phyloP scores from a whole-genome alignment of 2,329 filamentous ascomycete species.

The Aspergillus tamarii region DNA sequence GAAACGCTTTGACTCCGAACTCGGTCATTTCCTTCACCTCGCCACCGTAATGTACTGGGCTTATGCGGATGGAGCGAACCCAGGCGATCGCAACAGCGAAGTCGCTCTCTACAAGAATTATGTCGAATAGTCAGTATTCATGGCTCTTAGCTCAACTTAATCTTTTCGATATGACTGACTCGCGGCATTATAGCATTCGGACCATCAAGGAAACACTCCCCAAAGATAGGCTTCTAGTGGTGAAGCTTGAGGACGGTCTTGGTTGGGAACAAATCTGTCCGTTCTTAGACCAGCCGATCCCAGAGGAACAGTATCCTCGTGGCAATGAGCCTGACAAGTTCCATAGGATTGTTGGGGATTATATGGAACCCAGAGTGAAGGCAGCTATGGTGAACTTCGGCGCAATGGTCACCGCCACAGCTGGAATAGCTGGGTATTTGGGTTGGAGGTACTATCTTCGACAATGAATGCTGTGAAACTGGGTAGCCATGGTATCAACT shows the following conservation, averaged over 20 bases:
- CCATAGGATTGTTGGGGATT: conserved; percentile 13
- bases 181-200: conserved; percentile 18
- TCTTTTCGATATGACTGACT: not conserved
- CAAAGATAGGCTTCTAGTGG: conserved; percentile 21
- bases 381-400: conserved; percentile 19
- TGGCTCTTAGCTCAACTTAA: not conserved
- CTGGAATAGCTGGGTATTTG: conserved; percentile 19
- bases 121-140: conserved; percentile 25
- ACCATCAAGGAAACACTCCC: conserved; percentile 23
- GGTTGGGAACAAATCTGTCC: conserved; percentile 31
- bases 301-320: conserved; percentile 24
- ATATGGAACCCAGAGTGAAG: conserved; percentile 18
- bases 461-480: not conserved
- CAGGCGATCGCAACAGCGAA: conserved; percentile 20
- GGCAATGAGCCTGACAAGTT: conserved; percentile 28
- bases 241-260: conserved; percentile 27
- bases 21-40: conserved; percentile 20
- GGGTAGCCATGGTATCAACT: too few relatives aligned
- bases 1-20: conserved; percentile 22
- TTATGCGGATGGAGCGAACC: conserved; percentile 14
- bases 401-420: conserved; percentile 12
- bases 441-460: conserved; percentile 5
- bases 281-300: conserved; percentile 24
- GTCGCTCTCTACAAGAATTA: conserved; percentile 20
- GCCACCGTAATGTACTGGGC: conserved; percentile 18